Percentiles rank a stretch among this genome's conserved stretches.
phyloP scores from a whole-genome alignment of 805 yeast genomes.

The Spathaspora passalidarum region DNA sequence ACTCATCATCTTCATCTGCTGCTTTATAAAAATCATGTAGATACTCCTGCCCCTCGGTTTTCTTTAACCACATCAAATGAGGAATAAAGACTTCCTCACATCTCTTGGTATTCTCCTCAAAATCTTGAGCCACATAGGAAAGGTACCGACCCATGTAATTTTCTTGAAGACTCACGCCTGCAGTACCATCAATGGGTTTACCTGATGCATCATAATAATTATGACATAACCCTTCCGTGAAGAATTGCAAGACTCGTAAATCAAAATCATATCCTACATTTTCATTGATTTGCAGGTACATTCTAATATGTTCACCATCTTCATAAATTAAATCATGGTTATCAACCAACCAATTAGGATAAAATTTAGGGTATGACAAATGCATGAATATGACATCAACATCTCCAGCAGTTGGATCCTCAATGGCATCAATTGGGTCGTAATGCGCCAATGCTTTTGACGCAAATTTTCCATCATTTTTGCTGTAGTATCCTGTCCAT shows the following conservation, averaged over 20 bases:
- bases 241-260: slow-evolving; percentile 34
- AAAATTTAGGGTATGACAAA: slow-evolving; percentile 53
- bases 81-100: slow-evolving; percentile 39
- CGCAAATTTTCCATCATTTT: slow-evolving; percentile 22
- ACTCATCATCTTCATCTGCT: not conserved
- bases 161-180: slow-evolving; percentile 12
- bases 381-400: slow-evolving; percentile 47
- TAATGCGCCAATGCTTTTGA: slow-evolving; percentile 38
- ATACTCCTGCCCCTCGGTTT: slow-evolving; percentile 17
- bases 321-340: slow-evolving; percentile 35
- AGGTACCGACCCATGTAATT: slow-evolving; percentile 36
- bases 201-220: slow-evolving; percentile 29
- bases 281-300: slow-evolving; percentile 33
- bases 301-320: slow-evolving; percentile 34
- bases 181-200: slow-evolving; percentile 22
- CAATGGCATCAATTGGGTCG: slow-evolving; percentile 33
- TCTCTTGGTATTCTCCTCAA: slow-evolving; percentile 20
- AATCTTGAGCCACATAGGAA: slow-evolving; percentile 22
- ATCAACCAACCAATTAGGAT: slow-evolving; percentile 30
- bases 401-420: slow-evolving; percentile 4
- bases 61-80: slow-evolving; percentile 41
- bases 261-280: slow-evolving; percentile 44
- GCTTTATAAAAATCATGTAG: slow-evolving; percentile 14
- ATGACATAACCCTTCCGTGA: slow-evolving; percentile 37
- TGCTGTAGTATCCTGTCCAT: slow-evolving; percentile 34